phyloP scores from a whole-genome alignment of 1,284 basidiomycete species.

The Ceratobasidium sp. region DNA sequence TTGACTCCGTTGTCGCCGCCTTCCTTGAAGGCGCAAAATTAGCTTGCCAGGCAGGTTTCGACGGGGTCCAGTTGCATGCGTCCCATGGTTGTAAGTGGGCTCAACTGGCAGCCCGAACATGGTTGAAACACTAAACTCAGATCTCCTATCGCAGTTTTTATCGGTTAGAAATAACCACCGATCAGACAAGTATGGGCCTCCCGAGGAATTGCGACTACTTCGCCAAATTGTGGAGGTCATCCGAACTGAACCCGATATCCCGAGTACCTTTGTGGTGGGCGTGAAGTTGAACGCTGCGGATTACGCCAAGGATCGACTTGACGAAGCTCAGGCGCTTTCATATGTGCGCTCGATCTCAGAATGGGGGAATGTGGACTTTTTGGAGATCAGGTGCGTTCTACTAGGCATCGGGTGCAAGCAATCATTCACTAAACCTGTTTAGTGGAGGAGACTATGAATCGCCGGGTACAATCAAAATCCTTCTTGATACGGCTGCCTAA shows the following conservation, averaged over 20 bases:
- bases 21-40: slow-evolving; percentile 80
- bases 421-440: slow-evolving; percentile 66
- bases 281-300: slow-evolving; percentile 92
- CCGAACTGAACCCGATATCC: slow-evolving; percentile 63
- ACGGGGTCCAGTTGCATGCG: slow-evolving; percentile 90
- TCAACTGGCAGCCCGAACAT: slow-evolving; percentile 35
- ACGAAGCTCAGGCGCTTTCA: slow-evolving; percentile 67
- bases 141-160: slow-evolving; percentile 88
- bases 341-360: slow-evolving; percentile 74
- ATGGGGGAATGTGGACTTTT: slow-evolving; percentile 62
- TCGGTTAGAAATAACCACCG: slow-evolving; percentile 65
- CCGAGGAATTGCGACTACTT: slow-evolving; percentile 68
- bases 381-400: slow-evolving; percentile 36
- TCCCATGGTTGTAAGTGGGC: slow-evolving; percentile 84
- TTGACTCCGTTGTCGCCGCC: slow-evolving; percentile 69
- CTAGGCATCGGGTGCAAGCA: slow-evolving; percentile 71
- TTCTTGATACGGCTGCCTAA: slow-evolving; percentile 60
- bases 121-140: slow-evolving; percentile 57
- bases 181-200: slow-evolving; percentile 64
- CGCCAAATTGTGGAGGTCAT: slow-evolving; percentile 73
- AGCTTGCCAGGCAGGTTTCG: slow-evolving; percentile 81
- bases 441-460: slow-evolving; percentile 89
- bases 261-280: slow-evolving; percentile 77
- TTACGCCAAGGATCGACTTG: slow-evolving; percentile 69
- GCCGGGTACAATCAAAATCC: slow-evolving; percentile 65